Base-by-base conservation (phyloP, 768 basidiomycete genomes). In the Coprinopsis strossmayeri region DNA sequence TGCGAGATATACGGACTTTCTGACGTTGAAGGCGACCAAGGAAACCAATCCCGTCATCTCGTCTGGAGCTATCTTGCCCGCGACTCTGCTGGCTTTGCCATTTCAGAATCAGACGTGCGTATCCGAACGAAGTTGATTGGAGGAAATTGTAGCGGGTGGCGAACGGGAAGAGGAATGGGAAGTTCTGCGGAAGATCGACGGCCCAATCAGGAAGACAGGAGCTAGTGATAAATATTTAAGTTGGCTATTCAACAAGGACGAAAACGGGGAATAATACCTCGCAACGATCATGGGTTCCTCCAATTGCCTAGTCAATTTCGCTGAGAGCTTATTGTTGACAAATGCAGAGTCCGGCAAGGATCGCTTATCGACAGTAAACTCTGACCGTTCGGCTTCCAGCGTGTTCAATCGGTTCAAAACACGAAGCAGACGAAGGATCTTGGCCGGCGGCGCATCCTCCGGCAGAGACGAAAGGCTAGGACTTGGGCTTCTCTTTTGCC, bases 221-320 rank as follows among this genome's bases (percentile, higher is more conserved):
- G 58, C 95, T 96, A 27, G n/a, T 24, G 27, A 30, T 21, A 47
- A 24, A 10, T 5, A 38, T 7, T 5, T 47, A 35, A 61, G 26
- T 39, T 34, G 15, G 47, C 25, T 13, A 43, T 28, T 5, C 18
- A 24, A 17, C 17, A 7, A 32, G 9, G n/a, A 12, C n/a, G 51
- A 27, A 30, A 17, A 15, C 34, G 41, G 11, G 1, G 26, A 5
- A 45, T 62, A 73, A 53, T 57, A 91, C 92, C 91, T 94, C 1
- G 95, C 96, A 37, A 99, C 93, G 54, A 99, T 96, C 92, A 98
- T 96, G 0, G 92, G 91, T 61, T 99, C 96, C 58, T 99, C 96
- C 35, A 99, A 65, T 62, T 98, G 96, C 28, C 96, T 79, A 11
- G 91, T 92, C n/a, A 99, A 76, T 66, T 99, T 99, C 9, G 96